Conservation (phyloP, 2,329 filamentous ascomycete genomes). For the Alternaria longipes region DNA sequence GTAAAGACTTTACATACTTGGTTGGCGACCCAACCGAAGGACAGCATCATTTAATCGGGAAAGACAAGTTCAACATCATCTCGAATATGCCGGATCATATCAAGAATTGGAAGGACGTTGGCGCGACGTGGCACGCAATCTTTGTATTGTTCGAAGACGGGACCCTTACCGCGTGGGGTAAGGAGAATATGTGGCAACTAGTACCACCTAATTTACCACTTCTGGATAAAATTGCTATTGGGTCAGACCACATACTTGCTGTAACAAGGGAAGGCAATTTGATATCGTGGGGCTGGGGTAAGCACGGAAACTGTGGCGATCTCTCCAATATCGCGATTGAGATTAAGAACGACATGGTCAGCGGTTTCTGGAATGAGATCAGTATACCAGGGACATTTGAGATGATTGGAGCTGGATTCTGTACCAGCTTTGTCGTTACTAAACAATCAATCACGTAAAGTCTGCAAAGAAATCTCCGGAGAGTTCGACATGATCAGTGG, state of each 20-base stretch:
- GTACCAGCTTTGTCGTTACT: slow-evolving; percentile 41
- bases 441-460: neutral
- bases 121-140: slow-evolving; percentile 83
- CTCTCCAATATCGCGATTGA: slow-evolving; percentile 19
- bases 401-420: slow-evolving; percentile 38
- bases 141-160: slow-evolving; percentile 73
- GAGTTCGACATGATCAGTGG: neutral
- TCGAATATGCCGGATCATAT: slow-evolving; percentile 65
- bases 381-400: slow-evolving; percentile 31
- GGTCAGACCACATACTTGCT: slow-evolving; percentile 89
- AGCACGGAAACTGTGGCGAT: slow-evolving; percentile 92
- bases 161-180: slow-evolving; percentile 76
- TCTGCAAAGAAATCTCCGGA: neutral
- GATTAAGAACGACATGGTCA: slow-evolving; percentile 41
- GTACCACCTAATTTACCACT: slow-evolving; percentile 69
- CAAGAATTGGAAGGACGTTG: slow-evolving; percentile 71
- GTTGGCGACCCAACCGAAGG: slow-evolving; percentile 65
- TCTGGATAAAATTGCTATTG: slow-evolving; percentile 74
- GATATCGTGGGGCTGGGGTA: slow-evolving; percentile 93
- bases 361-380: slow-evolving; percentile 42
- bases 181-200: slow-evolving; percentile 85
- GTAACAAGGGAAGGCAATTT: slow-evolving; percentile 72
- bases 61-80: slow-evolving; percentile 75
- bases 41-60: slow-evolving; percentile 72
- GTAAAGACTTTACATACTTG: slow-evolving; percentile 85